Conservation (phyloP, 2,329 filamentous ascomycete species). For the Ploettnerulaceae sp. region DNA sequence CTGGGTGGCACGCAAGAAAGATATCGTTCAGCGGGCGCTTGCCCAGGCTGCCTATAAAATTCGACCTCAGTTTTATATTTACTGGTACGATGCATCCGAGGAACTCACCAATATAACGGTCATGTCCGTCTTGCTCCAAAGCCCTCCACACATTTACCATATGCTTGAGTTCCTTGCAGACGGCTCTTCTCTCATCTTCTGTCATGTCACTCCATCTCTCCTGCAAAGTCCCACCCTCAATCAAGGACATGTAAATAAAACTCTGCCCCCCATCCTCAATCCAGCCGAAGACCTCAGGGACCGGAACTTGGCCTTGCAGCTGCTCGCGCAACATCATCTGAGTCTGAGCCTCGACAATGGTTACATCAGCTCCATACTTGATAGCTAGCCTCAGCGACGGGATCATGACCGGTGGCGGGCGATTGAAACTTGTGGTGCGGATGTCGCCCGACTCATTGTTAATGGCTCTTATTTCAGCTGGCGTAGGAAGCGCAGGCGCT, state of each 20-base stretch:
- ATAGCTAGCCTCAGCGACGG: slow-evolving; percentile 7
- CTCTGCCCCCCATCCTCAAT: slow-evolving; percentile 5
- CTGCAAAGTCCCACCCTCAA: slow-evolving; percentile 6
- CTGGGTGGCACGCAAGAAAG: slow-evolving; percentile 1
- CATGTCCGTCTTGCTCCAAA: slow-evolving; percentile 5
- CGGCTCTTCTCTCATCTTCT: slow-evolving; percentile 2
- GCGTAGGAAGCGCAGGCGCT: slow-evolving; percentile 10
- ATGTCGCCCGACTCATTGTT: no score
- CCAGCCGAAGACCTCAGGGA: slow-evolving; percentile 14
- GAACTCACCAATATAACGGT: slow-evolving; percentile 10
- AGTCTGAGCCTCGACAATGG: slow-evolving; percentile 5
- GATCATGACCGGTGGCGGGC: slow-evolving; percentile 1
- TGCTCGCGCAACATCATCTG: slow-evolving; percentile 6
- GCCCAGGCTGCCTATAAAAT: slow-evolving; percentile 5
- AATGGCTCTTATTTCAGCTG: slow-evolving; percentile 11
- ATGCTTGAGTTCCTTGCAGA: slow-evolving; percentile 1
- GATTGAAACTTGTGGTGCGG: neutral
- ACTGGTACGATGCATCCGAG: neutral
- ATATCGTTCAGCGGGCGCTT: slow-evolving; percentile 6
- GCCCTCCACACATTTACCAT: slow-evolving; percentile 5
- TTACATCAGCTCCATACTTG: slow-evolving; percentile 6
- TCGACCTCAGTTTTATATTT: neutral
- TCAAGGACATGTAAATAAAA: slow-evolving; percentile 13
- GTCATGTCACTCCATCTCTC: slow-evolving; percentile 4
- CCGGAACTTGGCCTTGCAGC: slow-evolving; percentile 4